Conservation (phyloP, 306 rosid species). For the Fragaria iinumae region DNA sequence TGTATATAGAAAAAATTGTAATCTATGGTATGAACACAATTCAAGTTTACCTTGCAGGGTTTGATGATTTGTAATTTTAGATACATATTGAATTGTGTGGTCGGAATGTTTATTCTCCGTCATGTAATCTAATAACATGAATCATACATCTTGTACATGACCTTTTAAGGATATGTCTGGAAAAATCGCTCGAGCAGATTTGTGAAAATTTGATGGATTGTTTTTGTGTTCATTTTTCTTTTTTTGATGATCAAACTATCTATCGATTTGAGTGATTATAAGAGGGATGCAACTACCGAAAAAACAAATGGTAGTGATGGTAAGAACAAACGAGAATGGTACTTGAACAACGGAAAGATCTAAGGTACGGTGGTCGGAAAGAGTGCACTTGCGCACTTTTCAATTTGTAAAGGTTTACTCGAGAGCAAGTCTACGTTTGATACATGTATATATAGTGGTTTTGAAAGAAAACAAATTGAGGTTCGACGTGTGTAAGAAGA, state of each 20-base stretch:
- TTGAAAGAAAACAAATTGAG: not conserved
- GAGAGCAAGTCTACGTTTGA: not conserved
- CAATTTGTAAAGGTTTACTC: not conserved
- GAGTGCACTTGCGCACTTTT: not conserved
- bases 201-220: not conserved
- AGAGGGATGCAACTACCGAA: not conserved
- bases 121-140: not conserved
- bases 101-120: no score
- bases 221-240: not conserved
- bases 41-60: not conserved
- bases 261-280: not conserved
- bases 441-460: not conserved
- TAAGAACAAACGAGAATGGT: not conserved
- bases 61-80: not conserved
- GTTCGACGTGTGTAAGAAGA: not conserved
- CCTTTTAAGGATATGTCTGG: not conserved
- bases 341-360: not conserved
- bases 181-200: not conserved
- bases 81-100: not conserved
- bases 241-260: not conserved
- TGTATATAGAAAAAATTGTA: not conserved
- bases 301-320: not conserved
- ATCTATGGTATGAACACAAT: not conserved
- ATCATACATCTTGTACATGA: not conserved
- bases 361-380: not conserved